Percentiles rank a stretch among this genome's conserved stretches.
phyloP scores from a whole-genome alignment of 441 rosid species.

The Sinapis alba region DNA sequence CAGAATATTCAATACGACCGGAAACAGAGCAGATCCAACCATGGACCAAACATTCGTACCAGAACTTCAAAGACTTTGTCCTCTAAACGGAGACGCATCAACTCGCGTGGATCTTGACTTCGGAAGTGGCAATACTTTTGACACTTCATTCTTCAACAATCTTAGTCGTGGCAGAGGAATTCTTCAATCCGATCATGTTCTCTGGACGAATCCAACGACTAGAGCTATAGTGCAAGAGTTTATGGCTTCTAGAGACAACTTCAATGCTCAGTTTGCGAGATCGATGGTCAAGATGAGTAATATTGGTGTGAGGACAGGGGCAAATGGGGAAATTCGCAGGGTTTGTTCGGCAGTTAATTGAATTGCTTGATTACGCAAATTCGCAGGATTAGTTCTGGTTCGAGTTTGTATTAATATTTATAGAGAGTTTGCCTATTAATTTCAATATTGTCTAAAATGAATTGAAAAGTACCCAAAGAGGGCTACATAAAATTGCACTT shows the following conservation, averaged over 20 bases:
- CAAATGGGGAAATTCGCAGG: conserved; percentile 62
- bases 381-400: too few species aligned
- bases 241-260: conserved; percentile 40
- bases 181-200: conserved; percentile 53
- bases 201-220: conserved; percentile 57
- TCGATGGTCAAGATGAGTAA: conserved; percentile 76
- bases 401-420: too few species aligned
- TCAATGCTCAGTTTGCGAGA: conserved; percentile 52
- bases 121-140: conserved; percentile 52
- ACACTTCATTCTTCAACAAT: conserved; percentile 53
- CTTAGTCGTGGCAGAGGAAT: conserved; percentile 54
- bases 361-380: neutral
- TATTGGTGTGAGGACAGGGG: conserved; percentile 54
- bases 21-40: conserved; percentile 37
- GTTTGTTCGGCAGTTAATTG: conserved; percentile 55
- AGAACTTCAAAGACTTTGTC: conserved; percentile 56
- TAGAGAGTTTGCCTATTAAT: too few species aligned
- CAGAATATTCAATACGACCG: conserved; percentile 30
- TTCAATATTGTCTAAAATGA: neutral
- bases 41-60: conserved; percentile 51
- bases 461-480: too few species aligned
- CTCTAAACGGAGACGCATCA: conserved; percentile 38
- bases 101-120: conserved; percentile 52
- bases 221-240: conserved; percentile 45
- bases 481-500: too few species aligned